These are phyloP conservation scores for Fagus crenata DNA, from an alignment of 306 rosid species.

Conservation along the genomic window DNA sequence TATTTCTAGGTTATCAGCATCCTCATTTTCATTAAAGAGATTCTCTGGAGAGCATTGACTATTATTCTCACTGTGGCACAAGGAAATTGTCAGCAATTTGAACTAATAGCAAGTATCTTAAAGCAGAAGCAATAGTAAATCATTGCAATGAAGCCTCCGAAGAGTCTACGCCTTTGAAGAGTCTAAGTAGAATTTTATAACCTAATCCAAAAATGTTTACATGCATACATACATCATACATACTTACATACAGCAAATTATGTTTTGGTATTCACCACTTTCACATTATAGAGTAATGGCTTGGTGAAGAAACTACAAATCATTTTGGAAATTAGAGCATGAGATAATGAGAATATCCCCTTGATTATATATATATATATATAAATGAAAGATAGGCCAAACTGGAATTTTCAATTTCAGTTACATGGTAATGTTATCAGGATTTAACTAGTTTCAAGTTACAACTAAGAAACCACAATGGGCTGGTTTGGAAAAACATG, in stretches of 20 bases:
- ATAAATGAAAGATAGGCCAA: not conserved
- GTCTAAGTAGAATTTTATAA: not conserved
- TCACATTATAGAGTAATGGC: constrained; percentile 15
- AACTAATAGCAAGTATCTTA: not conserved
- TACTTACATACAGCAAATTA: not conserved
- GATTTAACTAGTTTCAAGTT: not conserved
- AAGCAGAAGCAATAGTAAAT: constrained; percentile 10
- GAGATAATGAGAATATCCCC: not conserved
- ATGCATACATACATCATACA: not conserved
- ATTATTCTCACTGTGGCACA: constrained; percentile 52
- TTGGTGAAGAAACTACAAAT: not conserved
- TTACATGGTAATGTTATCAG: not conserved
- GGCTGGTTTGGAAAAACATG: not conserved
- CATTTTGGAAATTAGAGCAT: not conserved
- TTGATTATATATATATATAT: not conserved
- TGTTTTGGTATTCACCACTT: not conserved
- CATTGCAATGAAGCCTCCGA: not conserved
- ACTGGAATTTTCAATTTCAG: not conserved
- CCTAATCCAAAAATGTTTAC: not conserved
- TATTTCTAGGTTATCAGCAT: constrained; percentile 41
- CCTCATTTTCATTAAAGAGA: constrained; percentile 44
- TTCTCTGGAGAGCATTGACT: constrained; percentile 37
- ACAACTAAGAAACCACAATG: not conserved
- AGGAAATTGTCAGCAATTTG: constrained; percentile 21
- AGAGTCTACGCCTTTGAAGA: not conserved